Evolutionary conservation across 2,329 filamentous ascomycete species (phyloP).

Genomic region (Monilinia vaccinii-corymbosi): DNA sequence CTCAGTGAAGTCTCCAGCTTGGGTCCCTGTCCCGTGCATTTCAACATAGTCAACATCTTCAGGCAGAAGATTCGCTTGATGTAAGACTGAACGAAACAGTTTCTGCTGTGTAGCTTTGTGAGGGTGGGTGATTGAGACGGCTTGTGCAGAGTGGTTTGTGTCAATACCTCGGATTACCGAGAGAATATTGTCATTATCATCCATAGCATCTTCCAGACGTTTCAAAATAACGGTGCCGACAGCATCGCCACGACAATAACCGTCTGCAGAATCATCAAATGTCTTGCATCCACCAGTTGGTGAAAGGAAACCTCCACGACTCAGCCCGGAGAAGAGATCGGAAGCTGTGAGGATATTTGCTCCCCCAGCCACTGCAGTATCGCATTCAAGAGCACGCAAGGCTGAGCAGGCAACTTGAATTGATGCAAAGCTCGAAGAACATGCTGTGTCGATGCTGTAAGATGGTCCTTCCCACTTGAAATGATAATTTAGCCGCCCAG

Average conservation of each 20-base stretch:
- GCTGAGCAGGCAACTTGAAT: conserved; percentile 44
- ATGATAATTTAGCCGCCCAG: conserved; percentile 30
- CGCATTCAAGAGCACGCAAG: conserved; percentile 37
- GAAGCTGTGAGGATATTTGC: conserved; percentile 28
- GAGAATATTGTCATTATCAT: conserved; percentile 35
- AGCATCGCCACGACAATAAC: conserved; percentile 57
- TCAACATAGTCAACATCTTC: conserved; percentile 20
- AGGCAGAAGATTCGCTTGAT: conserved; percentile 9
- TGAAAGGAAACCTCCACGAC: conserved; percentile 12
- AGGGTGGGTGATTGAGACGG: conserved; percentile 36
- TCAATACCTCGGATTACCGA: conserved; percentile 35
- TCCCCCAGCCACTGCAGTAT: conserved; percentile 34
- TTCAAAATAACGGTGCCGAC: conserved; percentile 48
- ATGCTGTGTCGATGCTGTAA: conserved; percentile 50
- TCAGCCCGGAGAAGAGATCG: conserved; percentile 30
- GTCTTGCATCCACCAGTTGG: conserved; percentile 30
- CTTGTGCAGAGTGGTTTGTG: conserved; percentile 37
- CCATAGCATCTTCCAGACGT: conserved; percentile 37
- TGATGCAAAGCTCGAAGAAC: conserved; percentile 45
- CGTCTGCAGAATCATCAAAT: conserved; percentile 51
- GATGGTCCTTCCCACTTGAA: conserved; percentile 39
- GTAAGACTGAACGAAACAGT: conserved; percentile 12
- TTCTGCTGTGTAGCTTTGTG: conserved; percentile 34
- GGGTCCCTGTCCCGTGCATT: conserved; percentile 18
- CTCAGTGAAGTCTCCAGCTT: conserved; percentile 17